These are phyloP conservation scores for Discostella stelligera DNA, from an alignment of 352 stramenopile species.

Conservation along the genomic window DNA sequence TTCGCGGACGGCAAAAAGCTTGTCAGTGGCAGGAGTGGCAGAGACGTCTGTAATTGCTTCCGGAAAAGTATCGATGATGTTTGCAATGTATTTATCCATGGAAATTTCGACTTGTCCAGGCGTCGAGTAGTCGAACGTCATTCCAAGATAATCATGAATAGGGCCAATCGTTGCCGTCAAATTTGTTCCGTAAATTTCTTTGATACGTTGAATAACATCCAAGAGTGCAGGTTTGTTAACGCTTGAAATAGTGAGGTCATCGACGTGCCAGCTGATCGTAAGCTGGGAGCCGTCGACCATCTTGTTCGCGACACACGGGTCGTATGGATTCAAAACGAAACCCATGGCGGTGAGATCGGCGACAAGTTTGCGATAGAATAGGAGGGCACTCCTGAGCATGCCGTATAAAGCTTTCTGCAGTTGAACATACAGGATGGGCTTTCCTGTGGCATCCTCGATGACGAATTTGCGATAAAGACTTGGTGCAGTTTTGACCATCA, in stretches of 20 bases:
- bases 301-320: no score
- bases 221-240: conserved; percentile 24
- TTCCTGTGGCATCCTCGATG: conserved; percentile 2
- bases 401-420: conserved; percentile 16
- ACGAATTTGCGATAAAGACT: conserved; percentile 11
- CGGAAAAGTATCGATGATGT: conserved; percentile 14
- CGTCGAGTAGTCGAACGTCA: conserved; percentile 39
- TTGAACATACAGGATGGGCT: conserved; percentile 1
- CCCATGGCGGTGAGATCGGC: background rate
- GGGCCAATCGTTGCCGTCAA: conserved; percentile 26
- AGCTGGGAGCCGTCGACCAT: background rate
- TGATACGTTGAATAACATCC: conserved; percentile 23
- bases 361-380: conserved; percentile 14
- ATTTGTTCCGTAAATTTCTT: conserved; percentile 32
- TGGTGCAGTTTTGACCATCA: conserved; percentile 2
- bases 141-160: conserved; percentile 55
- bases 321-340: conserved; percentile 2
- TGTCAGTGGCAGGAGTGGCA: conserved; percentile 8
- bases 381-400: background rate
- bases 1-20: conserved; percentile 22
- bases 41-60: conserved; percentile 24
- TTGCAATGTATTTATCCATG: no score
- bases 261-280: conserved; percentile 37
- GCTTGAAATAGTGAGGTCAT: conserved; percentile 57
- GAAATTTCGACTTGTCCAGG: no score